Conservation (phyloP, 2,329 filamentous ascomycete species). For the Alternaria sp. region DNA sequence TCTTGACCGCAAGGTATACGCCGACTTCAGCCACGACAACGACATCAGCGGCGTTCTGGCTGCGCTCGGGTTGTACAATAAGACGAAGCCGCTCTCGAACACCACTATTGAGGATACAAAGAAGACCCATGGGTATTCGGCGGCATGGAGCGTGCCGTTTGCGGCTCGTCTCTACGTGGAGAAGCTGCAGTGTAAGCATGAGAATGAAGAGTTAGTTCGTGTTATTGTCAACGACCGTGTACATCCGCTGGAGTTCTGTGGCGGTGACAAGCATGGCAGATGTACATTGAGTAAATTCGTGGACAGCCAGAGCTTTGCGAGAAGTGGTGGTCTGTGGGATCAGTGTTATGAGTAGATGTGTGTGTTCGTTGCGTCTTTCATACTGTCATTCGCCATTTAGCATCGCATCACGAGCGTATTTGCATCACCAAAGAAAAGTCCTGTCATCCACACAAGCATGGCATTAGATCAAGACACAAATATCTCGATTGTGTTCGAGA, state of each 20-base stretch:
- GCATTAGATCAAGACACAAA: neutral
- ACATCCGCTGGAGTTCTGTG: constrained; percentile 73
- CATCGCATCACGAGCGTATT: neutral
- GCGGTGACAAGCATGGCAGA: constrained; percentile 72
- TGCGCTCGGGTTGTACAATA: constrained; percentile 80
- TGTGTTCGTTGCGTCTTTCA: neutral
- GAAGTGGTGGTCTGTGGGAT: constrained; percentile 75
- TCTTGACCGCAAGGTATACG: constrained; percentile 72
- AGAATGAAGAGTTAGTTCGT: constrained; percentile 75
- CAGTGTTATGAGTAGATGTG: constrained; percentile 58
- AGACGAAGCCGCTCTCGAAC: constrained; percentile 60
- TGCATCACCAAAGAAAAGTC: neutral
- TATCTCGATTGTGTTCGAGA: neutral
- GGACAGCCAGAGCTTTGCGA: constrained; percentile 76
- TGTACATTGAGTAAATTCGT: constrained; percentile 77
- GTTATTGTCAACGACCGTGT: constrained; percentile 86
- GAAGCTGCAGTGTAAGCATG: constrained; percentile 74
- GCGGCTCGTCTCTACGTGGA: constrained; percentile 83
- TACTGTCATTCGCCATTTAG: neutral
- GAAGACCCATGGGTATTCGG: constrained; percentile 72
- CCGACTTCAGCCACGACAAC: constrained; percentile 93
- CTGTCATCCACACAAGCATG: neutral
- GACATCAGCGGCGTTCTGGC: constrained; percentile 79
- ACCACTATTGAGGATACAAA: constrained; percentile 59
- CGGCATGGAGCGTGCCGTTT: constrained; percentile 84